These are phyloP conservation scores for Diplodia corticola DNA, from an alignment of 2,329 filamentous ascomycete species.

Conservation along the genomic window DNA sequence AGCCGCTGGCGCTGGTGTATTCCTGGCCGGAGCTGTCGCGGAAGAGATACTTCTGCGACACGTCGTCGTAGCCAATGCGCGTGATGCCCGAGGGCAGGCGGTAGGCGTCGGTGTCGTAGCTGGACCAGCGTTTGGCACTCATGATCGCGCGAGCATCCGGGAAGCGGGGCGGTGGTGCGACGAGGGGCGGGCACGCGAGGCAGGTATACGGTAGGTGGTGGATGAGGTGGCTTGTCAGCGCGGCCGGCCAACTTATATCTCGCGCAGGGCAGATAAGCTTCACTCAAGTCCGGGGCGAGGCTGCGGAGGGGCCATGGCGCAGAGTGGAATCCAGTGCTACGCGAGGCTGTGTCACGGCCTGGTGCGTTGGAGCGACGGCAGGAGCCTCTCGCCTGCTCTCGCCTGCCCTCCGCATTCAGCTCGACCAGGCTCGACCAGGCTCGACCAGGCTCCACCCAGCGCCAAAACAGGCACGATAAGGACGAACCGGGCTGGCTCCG, in stretches of 20 bases:
- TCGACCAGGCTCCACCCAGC: neutral
- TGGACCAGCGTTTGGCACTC: conserved; percentile 19
- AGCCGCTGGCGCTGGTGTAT: conserved; percentile 55
- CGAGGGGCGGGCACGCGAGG: neutral
- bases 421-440: too few relatives aligned
- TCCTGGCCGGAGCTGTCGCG: conserved; percentile 50
- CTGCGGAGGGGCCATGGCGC: neutral
- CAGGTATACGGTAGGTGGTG: conserved; percentile 3
- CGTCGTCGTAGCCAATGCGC: conserved; percentile 58
- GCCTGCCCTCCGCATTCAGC: too few relatives aligned
- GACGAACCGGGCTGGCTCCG: neutral
- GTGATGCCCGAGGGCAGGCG: conserved; percentile 58
- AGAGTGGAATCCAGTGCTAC: conserved; percentile 9
- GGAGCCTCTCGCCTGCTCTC: neutral
- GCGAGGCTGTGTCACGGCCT: conserved; percentile 13
- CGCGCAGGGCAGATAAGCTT: conserved; percentile 1
- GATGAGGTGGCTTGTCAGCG: conserved; percentile 13
- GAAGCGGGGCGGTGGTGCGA: neutral
- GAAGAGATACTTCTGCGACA: conserved; percentile 56
- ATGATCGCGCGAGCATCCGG: neutral
- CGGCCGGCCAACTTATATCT: neutral
- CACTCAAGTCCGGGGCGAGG: neutral
- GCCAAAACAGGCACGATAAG: neutral
- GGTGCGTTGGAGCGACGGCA: neutral
- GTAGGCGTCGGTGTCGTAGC: conserved; percentile 44